Percentiles rank a stretch among this genome's conserved stretches.
These are phyloP conservation scores for Capsicum rhomboideum DNA, from an alignment of 257 asterid genomes.

Conservation along the genomic window DNA sequence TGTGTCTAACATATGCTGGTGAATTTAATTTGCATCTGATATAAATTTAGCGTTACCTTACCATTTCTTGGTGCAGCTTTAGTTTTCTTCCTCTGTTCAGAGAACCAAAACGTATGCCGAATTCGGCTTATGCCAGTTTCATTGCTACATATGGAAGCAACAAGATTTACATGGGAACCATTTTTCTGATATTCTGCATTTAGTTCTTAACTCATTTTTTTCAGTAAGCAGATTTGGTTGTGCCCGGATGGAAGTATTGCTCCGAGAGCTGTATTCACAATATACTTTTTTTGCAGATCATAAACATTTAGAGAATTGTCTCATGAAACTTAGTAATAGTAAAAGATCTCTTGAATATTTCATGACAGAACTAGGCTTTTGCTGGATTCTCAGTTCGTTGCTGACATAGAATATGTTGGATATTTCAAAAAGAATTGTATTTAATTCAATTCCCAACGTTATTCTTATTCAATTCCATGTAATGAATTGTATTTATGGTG, in stretches of 20 bases:
- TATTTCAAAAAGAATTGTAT: too few relatives aligned
- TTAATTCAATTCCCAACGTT: too few relatives aligned
- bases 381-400: background rate
- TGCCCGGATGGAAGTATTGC: constrained; percentile 34
- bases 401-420: too few relatives aligned
- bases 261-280: constrained; percentile 40
- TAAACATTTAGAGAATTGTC: constrained; percentile 32
- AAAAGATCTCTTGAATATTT: constrained; percentile 31
- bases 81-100: background rate
- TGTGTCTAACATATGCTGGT: constrained; percentile 6
- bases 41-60: background rate
- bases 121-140: constrained; percentile 12
- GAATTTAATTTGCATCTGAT: constrained; percentile 1
- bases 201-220: background rate
- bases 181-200: background rate
- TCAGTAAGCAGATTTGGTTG: background rate
- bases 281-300: constrained; percentile 68
- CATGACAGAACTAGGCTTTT: constrained; percentile 21
- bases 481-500: too few relatives aligned
- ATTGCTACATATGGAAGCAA: background rate
- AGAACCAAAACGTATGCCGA: background rate
- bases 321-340: constrained; percentile 27
- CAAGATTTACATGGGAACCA: constrained; percentile 1
- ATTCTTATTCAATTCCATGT: too few relatives aligned
- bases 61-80: constrained; percentile 4